Evolutionary conservation across 2,329 filamentous ascomycete species (phyloP), one percentile per base, ranked within the genome.

Genomic region (Cercospora janseana): DNA sequence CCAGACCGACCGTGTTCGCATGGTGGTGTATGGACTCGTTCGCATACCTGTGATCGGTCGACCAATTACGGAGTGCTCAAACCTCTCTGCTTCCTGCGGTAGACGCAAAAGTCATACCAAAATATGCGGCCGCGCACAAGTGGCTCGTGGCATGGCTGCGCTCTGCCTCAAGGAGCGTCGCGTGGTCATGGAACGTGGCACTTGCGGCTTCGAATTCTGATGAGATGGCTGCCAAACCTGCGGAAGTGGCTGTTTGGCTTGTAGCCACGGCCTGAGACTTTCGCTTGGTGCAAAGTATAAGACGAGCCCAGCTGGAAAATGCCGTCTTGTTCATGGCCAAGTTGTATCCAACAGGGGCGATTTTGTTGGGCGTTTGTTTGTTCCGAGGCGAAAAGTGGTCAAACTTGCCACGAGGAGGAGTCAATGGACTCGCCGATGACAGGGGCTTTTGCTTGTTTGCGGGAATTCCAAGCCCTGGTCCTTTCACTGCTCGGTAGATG

Each of bases 181-280:
- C 24, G 28, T 10, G 35, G 43, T 12, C 29, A 13, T 27, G 27
- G 18, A 18, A 12, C 12, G 28, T 21, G 5, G n/a, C 41, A n/a
- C n/a, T 46, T 6, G 13, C 27, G 43, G 43, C 21, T 27, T 12
- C 20, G 4, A 46, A 31, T 16, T 31, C 20, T 46, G 43, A 46
- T 27, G 43, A 31, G 21, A 44, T 32, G 41, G 41, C 41, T 32
- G 26, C 28, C 7, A 15, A 26, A 23, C 15, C 28, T 46, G 43
- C 21, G 43, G 43, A 46, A 20, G 43, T 46, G 43, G 43, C 43
- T 46, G 43, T 35, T 35, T n/a, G n/a, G n/a, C n/a, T n/a, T n/a
- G n/a, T n/a, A n/a, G n/a, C n/a, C n/a, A n/a, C n/a, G n/a, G n/a
- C n/a, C n/a, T n/a, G n/a, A n/a, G n/a, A n/a, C n/a, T n/a, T n/a